phyloP scores from a whole-genome alignment of 768 basidiomycete genomes.

The Plicaturopsis crispa region DNA sequence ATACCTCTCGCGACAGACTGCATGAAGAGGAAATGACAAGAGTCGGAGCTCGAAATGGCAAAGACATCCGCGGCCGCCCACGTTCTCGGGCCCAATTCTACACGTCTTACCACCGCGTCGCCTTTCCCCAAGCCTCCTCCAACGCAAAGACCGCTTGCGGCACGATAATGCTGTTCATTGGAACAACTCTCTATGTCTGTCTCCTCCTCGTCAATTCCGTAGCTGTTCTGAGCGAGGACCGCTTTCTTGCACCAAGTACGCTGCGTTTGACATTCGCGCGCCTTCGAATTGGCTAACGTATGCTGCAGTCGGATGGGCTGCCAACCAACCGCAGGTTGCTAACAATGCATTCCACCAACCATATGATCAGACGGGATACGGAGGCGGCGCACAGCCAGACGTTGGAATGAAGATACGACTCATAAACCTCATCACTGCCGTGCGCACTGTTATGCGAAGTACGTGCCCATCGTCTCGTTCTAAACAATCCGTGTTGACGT shows the following conservation, averaged over 20 bases:
- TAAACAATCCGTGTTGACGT: conserved; percentile 12
- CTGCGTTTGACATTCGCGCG: conserved; percentile 11
- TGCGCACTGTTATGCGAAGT: conserved; percentile 97
- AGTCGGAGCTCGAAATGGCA: too few relatives aligned
- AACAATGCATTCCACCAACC: conserved; percentile 55
- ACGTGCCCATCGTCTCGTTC: conserved; percentile 28
- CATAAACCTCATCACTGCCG: conserved; percentile 90
- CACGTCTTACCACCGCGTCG: too few relatives aligned
- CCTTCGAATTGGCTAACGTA: conserved; percentile 11
- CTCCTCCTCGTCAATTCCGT: conserved; percentile 91
- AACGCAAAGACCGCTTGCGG: too few relatives aligned
- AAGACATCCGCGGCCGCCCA: too few relatives aligned
- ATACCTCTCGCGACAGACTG: conserved; percentile 7
- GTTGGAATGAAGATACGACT: conserved; percentile 76
- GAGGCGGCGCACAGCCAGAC: conserved; percentile 43
- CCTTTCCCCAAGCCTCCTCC: too few relatives aligned
- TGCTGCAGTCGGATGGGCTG: conserved; percentile 80
- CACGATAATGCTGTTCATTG: conserved; percentile 61
- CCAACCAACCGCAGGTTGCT: conserved; percentile 49
- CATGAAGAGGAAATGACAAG: too few relatives aligned
- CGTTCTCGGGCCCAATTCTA: too few relatives aligned
- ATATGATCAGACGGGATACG: conserved; percentile 61
- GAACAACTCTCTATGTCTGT: conserved; percentile 75
- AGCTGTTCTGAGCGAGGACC: conserved; percentile 92
- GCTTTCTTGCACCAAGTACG: conserved; percentile 89